These are phyloP conservation scores for Colletotrichum euphorbiae DNA, from an alignment of 2,329 filamentous ascomycete genomes.

Conservation along the genomic window DNA sequence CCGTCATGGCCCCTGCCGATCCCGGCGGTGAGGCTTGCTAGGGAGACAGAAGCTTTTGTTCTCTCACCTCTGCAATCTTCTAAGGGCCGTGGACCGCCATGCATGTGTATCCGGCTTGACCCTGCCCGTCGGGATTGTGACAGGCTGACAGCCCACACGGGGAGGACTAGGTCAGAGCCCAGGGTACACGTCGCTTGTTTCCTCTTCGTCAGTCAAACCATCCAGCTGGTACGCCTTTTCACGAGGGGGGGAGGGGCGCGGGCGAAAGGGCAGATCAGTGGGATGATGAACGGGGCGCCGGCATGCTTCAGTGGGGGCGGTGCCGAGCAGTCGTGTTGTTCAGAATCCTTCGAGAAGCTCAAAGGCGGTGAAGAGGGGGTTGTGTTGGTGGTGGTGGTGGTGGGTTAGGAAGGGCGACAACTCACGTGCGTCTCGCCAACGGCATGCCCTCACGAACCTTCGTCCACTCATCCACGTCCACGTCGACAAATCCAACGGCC, in stretches of 20 bases:
- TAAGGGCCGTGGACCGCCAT: not conserved
- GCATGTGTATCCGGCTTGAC: slow-evolving; percentile 16
- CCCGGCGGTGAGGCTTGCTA: slow-evolving; percentile 30
- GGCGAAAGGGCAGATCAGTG: slow-evolving; percentile 5
- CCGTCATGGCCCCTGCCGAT: not conserved
- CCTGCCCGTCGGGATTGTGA: slow-evolving; percentile 35
- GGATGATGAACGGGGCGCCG: not conserved
- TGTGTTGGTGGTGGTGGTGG: too few relatives aligned
- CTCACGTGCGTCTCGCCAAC: slow-evolving; percentile 63
- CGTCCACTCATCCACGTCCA: slow-evolving; percentile 61
- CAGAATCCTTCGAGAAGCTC: slow-evolving; percentile 15
- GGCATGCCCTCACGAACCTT: slow-evolving; percentile 65
- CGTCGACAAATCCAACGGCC: slow-evolving; percentile 66
- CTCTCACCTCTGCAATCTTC: not conserved
- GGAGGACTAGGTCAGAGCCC: slow-evolving; percentile 22
- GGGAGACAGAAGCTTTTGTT: not conserved
- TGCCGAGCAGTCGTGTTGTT: not conserved
- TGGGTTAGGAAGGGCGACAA: slow-evolving; percentile 38
- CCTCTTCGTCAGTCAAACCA: slow-evolving; percentile 31
- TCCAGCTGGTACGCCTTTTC: slow-evolving; percentile 19
- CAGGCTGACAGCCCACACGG: slow-evolving; percentile 37
- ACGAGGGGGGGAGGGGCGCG: slow-evolving; percentile 8
- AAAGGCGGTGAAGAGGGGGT: slow-evolving; percentile 8
- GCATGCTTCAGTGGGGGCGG: not conserved
- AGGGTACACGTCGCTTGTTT: slow-evolving; percentile 40